Evolutionary conservation across 2,329 filamentous ascomycete species (phyloP).

Genomic region (Exophiala oligosperma): DNA sequence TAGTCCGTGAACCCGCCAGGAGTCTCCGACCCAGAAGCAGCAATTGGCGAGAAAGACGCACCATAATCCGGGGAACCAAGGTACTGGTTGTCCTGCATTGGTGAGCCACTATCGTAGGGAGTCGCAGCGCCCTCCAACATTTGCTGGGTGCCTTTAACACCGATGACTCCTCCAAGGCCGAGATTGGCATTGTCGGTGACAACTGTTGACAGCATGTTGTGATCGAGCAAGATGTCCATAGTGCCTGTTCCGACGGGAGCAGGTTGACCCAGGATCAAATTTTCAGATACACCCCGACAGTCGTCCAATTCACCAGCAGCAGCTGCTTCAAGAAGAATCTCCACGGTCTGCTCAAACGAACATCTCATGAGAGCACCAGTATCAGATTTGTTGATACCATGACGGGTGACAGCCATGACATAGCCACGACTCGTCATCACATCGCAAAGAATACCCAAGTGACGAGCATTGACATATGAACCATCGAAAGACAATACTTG

Average conservation of each 20-base stretch:
- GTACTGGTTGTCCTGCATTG: constrained; percentile 60
- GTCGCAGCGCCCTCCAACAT: constrained; percentile 77
- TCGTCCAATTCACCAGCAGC: constrained; percentile 94
- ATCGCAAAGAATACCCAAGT: constrained; percentile 91
- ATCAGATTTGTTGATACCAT: constrained; percentile 97
- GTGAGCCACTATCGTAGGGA: constrained; percentile 78
- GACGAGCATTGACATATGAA: constrained; percentile 98
- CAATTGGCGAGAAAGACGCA: constrained; percentile 70
- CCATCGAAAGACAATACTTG: constrained; percentile 96
- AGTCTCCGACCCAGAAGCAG: constrained; percentile 64
- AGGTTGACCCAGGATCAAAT: constrained; percentile 96
- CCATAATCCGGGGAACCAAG: constrained; percentile 64
- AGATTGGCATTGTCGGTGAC: constrained; percentile 88
- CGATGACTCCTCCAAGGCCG: constrained; percentile 77
- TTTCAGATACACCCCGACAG: constrained; percentile 96
- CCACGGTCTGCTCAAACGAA: constrained; percentile 98
- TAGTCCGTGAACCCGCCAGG: constrained; percentile 63
- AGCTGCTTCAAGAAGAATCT: constrained; percentile 94
- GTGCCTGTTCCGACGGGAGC: constrained; percentile 96
- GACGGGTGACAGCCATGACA: constrained; percentile 93
- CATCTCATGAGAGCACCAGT: constrained; percentile 98
- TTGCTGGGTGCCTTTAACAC: constrained; percentile 55
- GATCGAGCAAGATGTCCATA: constrained; percentile 90
- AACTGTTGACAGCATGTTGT: constrained; percentile 92
- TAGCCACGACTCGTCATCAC: constrained; percentile 96